Conservation (phyloP, 2,329 filamentous ascomycete genomes). For the Ophiostoma fasciatum region DNA sequence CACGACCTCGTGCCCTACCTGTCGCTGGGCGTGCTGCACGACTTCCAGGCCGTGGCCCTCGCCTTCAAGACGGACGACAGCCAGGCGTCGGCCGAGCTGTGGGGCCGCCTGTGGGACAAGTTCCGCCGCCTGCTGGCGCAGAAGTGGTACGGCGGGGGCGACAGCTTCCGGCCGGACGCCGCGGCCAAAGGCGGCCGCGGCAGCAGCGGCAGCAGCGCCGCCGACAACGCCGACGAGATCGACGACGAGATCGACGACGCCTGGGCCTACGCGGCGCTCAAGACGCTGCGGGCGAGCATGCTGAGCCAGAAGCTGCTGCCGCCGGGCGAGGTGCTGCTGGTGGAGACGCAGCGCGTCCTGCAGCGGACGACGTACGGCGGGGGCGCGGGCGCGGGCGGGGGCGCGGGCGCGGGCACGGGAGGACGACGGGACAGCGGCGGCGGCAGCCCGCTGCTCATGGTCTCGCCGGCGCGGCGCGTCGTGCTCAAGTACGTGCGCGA, state of each 20-base stretch:
- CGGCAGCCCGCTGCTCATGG: constrained; percentile 6
- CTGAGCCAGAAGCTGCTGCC: constrained; percentile 55
- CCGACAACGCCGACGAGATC: background rate
- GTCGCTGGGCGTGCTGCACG: constrained; percentile 58
- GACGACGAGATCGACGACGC: constrained; percentile 41
- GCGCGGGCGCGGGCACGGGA: constrained; percentile 6
- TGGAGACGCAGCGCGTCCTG: constrained; percentile 54
- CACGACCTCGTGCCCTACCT: constrained; percentile 61
- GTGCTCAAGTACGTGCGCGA: constrained; percentile 57
- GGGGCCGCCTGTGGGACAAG: constrained; percentile 42
- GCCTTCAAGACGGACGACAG: constrained; percentile 59
- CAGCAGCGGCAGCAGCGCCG: background rate
- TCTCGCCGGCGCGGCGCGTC: constrained; percentile 48
- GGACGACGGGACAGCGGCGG: no score
- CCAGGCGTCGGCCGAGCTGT: constrained; percentile 51
- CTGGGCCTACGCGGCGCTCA: constrained; percentile 55
- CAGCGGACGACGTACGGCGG: constrained; percentile 48
- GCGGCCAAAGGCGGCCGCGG: constrained; percentile 14
- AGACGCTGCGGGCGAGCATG: constrained; percentile 52
- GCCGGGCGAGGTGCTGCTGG: constrained; percentile 60
- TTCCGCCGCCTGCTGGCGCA: constrained; percentile 32
- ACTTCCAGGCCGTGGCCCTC: constrained; percentile 56
- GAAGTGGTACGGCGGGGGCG: constrained; percentile 37
- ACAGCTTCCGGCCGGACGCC: no score
- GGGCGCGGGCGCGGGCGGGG: constrained; percentile 13